Evolutionary conservation across 805 yeast species (phyloP).

Genomic region (Schizosaccharomyces pombe): ASM294v3 CU329670.1:437501-438000

Average conservation of each 20-base stretch:
- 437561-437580: constrained; percentile 17
- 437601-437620: not conserved
- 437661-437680: constrained; percentile 17
- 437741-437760: constrained; percentile 48
- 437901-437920: constrained; percentile 2
- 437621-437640: constrained; percentile 3
- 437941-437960: not conserved
- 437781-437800: constrained; percentile 56
- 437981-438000: not conserved
- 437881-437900: not conserved
- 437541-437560: constrained; percentile 60
- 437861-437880: constrained; percentile 1
- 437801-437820: constrained; percentile 18
- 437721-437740: constrained; percentile 43
- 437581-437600: not conserved
- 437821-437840: not conserved
- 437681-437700: constrained; percentile 34
- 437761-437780: constrained; percentile 54
- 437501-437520: constrained; percentile 71
- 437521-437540: constrained; percentile 76
- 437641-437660: constrained; percentile 7
- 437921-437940: not conserved
- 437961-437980: not conserved
- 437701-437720: constrained; percentile 39
- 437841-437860: not conserved